These are phyloP conservation scores for Samsoniella hepiali DNA, from an alignment of 2,329 filamentous ascomycete genomes.

Conservation along the genomic window DNA sequence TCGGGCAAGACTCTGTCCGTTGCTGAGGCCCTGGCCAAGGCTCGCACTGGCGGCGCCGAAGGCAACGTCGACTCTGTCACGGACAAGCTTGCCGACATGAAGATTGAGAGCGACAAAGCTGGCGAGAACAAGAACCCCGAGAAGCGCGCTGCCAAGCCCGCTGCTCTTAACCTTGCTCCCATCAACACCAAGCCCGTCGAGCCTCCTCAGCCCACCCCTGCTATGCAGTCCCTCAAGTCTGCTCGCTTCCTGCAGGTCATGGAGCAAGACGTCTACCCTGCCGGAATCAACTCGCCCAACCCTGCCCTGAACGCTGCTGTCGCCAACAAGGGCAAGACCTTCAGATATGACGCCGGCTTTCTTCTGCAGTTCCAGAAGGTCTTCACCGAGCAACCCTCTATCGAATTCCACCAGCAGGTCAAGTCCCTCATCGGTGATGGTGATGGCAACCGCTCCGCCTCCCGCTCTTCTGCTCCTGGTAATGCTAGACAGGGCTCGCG, in stretches of 20 bases:
- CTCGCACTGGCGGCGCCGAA: conserved; percentile 39
- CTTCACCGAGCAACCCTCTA: conserved; percentile 92
- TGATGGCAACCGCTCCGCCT: conserved; percentile 59
- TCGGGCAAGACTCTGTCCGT: conserved; percentile 47
- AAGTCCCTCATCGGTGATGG: conserved; percentile 80
- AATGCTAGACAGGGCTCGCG: conserved; percentile 51
- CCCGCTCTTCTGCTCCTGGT: conserved; percentile 55
- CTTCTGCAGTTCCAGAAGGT: conserved; percentile 93
- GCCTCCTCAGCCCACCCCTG: conserved; percentile 87
- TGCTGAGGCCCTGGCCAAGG: conserved; percentile 48
- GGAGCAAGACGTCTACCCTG: conserved; percentile 75
- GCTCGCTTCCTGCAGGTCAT: conserved; percentile 83
- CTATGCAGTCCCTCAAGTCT: conserved; percentile 88
- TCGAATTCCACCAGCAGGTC: conserved; percentile 90
- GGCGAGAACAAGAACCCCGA: conserved; percentile 52
- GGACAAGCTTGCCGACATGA: conserved; percentile 52
- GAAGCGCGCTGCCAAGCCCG: conserved; percentile 71
- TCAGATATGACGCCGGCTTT: conserved; percentile 95
- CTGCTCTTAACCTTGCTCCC: conserved; percentile 81
- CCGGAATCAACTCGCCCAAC: conserved; percentile 83
- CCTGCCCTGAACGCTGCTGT: conserved; percentile 82
- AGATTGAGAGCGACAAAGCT: conserved; percentile 43
- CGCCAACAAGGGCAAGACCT: conserved; percentile 73
- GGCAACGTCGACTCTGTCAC: conserved; percentile 39
- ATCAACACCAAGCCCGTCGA: conserved; percentile 81